Conservation (phyloP, 306 rosid genomes). For the Arachis stenosperma region DNA sequence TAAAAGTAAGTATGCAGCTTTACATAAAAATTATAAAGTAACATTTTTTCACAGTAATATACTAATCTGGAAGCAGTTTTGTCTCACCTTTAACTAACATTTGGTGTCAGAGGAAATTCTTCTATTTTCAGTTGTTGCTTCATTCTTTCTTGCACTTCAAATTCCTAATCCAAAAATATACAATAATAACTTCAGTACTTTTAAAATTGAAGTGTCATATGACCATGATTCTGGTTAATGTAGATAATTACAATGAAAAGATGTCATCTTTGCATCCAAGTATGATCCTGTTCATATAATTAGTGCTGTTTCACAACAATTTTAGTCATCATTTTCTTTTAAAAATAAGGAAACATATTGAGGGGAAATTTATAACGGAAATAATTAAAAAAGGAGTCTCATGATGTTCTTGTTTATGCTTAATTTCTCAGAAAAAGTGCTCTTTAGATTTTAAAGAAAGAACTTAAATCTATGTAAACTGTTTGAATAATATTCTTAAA, state of each 20-base stretch:
- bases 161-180: slow-evolving; percentile 62
- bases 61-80: slow-evolving; percentile 12
- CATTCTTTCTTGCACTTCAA: slow-evolving; percentile 94
- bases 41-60: slow-evolving; percentile 28
- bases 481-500: background rate
- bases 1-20: slow-evolving; percentile 20
- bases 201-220: slow-evolving; percentile 14
- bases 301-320: background rate
- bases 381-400: no score
- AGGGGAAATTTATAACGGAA: background rate
- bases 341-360: no score
- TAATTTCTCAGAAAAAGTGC: background rate
- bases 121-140: slow-evolving; percentile 78
- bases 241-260: slow-evolving; percentile 22
- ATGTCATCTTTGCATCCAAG: slow-evolving; percentile 11
- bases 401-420: background rate
- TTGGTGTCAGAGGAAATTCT: slow-evolving; percentile 67
- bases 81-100: slow-evolving; percentile 85
- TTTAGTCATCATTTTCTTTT: background rate
- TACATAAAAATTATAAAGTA: slow-evolving; percentile 14
- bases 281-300: background rate
- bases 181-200: slow-evolving; percentile 2
- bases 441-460: no score
- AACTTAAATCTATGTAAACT: background rate
- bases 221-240: background rate